A percentile compares a stretch with the other conserved stretches of the same genome.
Conservation (phyloP, 768 basidiomycete genomes). For the Lanmaoa pseudosensibilis region DNA sequence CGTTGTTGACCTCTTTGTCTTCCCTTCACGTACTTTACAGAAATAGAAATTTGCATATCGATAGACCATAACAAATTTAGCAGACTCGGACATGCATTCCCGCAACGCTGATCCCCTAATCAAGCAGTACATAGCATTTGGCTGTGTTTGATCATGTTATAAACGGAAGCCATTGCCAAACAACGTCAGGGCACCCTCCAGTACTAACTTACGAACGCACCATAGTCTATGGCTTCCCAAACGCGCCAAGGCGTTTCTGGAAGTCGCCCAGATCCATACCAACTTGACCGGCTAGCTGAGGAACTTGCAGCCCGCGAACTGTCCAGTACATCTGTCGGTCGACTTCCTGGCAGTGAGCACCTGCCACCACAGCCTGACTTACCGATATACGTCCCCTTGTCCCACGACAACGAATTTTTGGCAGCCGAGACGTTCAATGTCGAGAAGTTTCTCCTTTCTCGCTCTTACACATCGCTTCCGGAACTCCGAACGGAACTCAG, state of each 20-base stretch:
- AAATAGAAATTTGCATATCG: too few relatives aligned
- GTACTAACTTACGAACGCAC: neutral
- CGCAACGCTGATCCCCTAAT: too few relatives aligned
- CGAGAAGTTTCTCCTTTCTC: slow-evolving; percentile 85
- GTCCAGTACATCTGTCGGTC: slow-evolving; percentile 15
- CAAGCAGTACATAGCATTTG: neutral
- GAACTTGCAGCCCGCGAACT: slow-evolving; percentile 63
- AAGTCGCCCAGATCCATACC: slow-evolving; percentile 51
- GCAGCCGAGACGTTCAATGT: slow-evolving; percentile 70
- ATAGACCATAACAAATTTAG: too few relatives aligned
- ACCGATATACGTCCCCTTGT: slow-evolving; percentile 68
- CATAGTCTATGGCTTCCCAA: slow-evolving; percentile 21
- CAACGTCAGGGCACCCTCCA: slow-evolving; percentile 1
- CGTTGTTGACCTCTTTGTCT: too few relatives aligned
- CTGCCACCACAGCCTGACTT: slow-evolving; percentile 42
- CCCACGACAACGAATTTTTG: slow-evolving; percentile 77
- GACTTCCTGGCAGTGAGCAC: slow-evolving; percentile 9
- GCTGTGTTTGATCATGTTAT: slow-evolving; percentile 25
- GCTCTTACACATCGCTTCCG: slow-evolving; percentile 79
- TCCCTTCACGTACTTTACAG: too few relatives aligned
- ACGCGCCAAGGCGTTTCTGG: slow-evolving; percentile 14
- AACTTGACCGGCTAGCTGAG: slow-evolving; percentile 70
- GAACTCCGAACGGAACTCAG: slow-evolving; percentile 87
- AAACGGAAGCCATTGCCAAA: slow-evolving; percentile 27
- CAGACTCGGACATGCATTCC: too few relatives aligned